Base-by-base conservation (phyloP, 1,284 basidiomycete species). In the Cryptococcus sp. region DNA sequence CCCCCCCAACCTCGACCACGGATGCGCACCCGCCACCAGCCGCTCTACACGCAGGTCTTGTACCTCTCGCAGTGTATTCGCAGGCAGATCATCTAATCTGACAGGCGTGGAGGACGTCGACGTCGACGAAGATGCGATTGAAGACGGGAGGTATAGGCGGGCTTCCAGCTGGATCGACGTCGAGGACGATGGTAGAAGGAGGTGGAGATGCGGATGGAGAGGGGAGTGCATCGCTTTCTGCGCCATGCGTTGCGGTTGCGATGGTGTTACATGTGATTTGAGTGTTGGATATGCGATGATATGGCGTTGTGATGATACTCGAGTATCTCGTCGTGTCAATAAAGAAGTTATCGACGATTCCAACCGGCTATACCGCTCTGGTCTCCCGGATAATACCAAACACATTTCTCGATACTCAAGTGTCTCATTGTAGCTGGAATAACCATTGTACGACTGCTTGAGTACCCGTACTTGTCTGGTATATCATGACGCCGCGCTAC, bases 1-100 rank as follows among this genome's bases (percentile, higher is more conserved):
- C 5, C 75, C 75, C 4, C 75, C 75, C 2, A 77, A 49, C 42
- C 67, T 66, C 0, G 63, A 63, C 70, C 71, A 77, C 6, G 75
- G 75, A 57, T 77, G 75, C 17, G 67, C 65, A 45, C 65, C 75
- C 1, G 64, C 66, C n/a, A 77, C 64, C 5, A 77, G 23, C 50
- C 63, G 58, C 25, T 61, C 35, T 0, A 72, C 46, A 1, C 58
- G 50, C 17, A 61, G 41, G 7, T 41, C 39, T n/a, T 42, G 54
- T 17, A 64, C 39, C 5, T 16, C 39, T n/a, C 51, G 48, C 35
- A 55, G 19, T 0, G 48, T 17, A 5, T 41, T 53, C 3, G 39
- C 23, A 43, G 48, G 41, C 1, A 62, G 22, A 20, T 64, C 51
- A 38, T 62, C 52, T 4, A 50, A 35, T 38, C 49, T 52, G 47